phyloP scores from a whole-genome alignment of 2,329 filamentous ascomycete genomes.

The Ambrosiella xylebori region DNA sequence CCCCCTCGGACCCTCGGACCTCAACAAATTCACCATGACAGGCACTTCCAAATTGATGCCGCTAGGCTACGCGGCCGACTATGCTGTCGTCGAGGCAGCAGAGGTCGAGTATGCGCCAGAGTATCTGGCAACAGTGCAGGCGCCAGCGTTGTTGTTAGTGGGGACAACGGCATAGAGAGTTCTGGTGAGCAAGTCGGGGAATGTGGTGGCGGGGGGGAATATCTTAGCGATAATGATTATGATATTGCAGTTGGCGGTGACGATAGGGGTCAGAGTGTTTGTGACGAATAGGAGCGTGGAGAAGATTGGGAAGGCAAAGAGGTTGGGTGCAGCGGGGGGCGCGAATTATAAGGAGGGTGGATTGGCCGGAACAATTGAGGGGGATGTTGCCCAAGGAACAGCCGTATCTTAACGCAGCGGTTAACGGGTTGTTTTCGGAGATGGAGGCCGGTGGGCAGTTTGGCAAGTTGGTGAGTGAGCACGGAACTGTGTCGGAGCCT shows the following conservation, averaged over 20 bases:
- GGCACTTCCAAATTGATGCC: slow-evolving; percentile 47
- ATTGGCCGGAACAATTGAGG: slow-evolving; percentile 65
- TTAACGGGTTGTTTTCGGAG: slow-evolving; percentile 77
- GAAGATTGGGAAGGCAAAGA: slow-evolving; percentile 57
- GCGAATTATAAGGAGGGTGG: slow-evolving; percentile 58
- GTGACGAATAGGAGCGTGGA: slow-evolving; percentile 59
- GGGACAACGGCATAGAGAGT: slow-evolving; percentile 83
- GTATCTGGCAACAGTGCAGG: slow-evolving; percentile 57
- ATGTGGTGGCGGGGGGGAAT: slow-evolving; percentile 48
- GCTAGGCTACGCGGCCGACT: slow-evolving; percentile 59
- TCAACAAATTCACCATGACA: slow-evolving; percentile 41
- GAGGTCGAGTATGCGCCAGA: slow-evolving; percentile 63
- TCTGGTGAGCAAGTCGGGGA: slow-evolving; percentile 58
- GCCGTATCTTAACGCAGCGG: slow-evolving; percentile 60
- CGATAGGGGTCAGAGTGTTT: slow-evolving; percentile 57
- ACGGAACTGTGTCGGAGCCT: slow-evolving; percentile 25
- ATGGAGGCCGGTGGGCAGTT: slow-evolving; percentile 79
- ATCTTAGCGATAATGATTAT: slow-evolving; percentile 73
- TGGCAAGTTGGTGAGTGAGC: slow-evolving; percentile 75
- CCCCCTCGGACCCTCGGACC: slow-evolving; percentile 57
- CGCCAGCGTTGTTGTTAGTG: slow-evolving; percentile 68
- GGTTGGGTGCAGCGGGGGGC: slow-evolving; percentile 64
- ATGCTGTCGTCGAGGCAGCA: slow-evolving; percentile 45
- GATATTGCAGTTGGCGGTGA: slow-evolving; percentile 63
- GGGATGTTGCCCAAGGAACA: slow-evolving; percentile 44